Percentiles rank a stretch among this genome's conserved stretches.
Evolutionary conservation across 805 yeast species (phyloP).

Genomic region (Scheffersomyces amazonensis): DNA sequence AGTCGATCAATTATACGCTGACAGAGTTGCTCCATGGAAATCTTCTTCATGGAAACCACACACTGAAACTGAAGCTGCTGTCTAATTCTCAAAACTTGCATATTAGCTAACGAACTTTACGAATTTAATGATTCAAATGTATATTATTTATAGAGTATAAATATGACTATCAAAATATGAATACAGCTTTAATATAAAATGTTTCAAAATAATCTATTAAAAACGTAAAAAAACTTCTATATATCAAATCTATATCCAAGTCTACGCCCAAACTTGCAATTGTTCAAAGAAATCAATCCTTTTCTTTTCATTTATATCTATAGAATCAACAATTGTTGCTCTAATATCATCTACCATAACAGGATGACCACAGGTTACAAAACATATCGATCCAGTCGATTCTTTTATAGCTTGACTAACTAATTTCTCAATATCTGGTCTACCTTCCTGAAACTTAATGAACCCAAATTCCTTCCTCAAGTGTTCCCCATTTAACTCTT

Average conservation of each 20-base stretch:
- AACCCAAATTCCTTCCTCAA: slow-evolving; percentile 21
- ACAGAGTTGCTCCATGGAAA: slow-evolving; percentile 34
- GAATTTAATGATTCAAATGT: no score
- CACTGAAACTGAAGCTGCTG: slow-evolving; percentile 10
- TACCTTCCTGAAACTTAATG: slow-evolving; percentile 38
- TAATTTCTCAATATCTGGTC: slow-evolving; percentile 46
- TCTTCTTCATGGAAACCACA: slow-evolving; percentile 53
- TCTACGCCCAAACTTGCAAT: slow-evolving; percentile 60
- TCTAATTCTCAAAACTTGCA: not conserved
- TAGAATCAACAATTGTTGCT: slow-evolving; percentile 39
- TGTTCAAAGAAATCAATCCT: slow-evolving; percentile 72
- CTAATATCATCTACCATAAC: slow-evolving; percentile 58
- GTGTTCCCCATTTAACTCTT: slow-evolving; percentile 27
- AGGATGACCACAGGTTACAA: slow-evolving; percentile 65
- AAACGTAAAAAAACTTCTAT: no score
- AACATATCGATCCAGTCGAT: slow-evolving; percentile 45
- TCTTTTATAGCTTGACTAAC: slow-evolving; percentile 35
- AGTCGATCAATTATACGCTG: slow-evolving; percentile 65
- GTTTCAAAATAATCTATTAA: no score
- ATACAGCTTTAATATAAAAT: no score
- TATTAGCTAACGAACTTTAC: no score
- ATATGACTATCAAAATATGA: no score
- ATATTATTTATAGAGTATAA: no score
- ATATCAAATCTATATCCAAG: no score
- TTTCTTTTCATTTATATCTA: slow-evolving; percentile 31